A percentile compares a stretch with the other conserved stretches of the same genome.
Evolutionary conservation across 179 eudicot species (phyloP).

Genomic region (Sideroxylon spinosum): DNA sequence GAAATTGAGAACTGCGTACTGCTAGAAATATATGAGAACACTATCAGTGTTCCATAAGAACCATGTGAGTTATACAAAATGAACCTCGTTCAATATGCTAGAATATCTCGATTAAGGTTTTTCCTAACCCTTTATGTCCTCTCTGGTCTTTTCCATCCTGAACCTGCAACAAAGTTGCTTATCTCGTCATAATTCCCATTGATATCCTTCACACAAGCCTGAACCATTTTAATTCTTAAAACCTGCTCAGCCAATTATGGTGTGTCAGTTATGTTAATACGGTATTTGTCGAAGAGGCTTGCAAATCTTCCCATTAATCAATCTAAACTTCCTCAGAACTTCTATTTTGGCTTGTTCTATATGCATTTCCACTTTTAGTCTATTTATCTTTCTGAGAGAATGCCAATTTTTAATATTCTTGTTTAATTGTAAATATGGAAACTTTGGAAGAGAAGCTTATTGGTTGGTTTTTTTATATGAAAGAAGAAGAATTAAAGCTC

Average conservation of each 20-base stretch:
- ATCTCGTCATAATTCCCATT: slow-evolving; percentile 3
- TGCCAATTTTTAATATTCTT: neutral
- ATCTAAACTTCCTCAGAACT: neutral
- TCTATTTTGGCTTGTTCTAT: neutral
- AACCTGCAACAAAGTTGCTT: neutral
- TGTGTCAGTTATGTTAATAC: neutral
- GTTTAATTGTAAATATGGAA: neutral
- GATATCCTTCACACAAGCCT: neutral
- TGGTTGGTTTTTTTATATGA: neutral
- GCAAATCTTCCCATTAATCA: neutral
- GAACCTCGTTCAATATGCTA: slow-evolving; percentile 3
- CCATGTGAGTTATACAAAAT: neutral
- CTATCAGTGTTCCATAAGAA: neutral
- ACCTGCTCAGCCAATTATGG: neutral
- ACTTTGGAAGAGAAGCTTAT: neutral
- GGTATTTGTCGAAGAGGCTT: neutral
- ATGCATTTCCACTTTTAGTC: neutral
- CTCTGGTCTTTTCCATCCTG: neutral
- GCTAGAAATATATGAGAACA: neutral
- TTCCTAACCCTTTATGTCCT: neutral
- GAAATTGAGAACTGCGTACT: neutral
- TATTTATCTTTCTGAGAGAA: neutral
- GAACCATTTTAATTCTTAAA: neutral
- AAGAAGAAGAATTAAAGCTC: neutral
- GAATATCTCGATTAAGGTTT: neutral